Evolutionary conservation across 768 basidiomycete species (phyloP).

Genomic region (Fistulinella prunicolor): DNA sequence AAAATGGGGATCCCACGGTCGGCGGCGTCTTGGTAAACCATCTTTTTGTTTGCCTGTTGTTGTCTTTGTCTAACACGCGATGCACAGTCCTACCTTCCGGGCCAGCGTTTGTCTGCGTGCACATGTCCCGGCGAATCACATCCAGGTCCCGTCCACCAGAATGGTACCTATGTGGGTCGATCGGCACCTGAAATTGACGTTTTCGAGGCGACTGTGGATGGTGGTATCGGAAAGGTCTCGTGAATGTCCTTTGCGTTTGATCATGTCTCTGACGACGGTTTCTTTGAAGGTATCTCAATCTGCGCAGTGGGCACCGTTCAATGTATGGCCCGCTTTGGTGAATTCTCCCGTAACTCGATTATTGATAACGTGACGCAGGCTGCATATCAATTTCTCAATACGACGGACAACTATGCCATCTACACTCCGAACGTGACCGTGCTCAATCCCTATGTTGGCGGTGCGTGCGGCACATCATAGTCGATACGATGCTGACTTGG

Average conservation of each 20-base stretch:
- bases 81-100: conserved; percentile 45
- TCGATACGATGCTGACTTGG: conserved; percentile 3
- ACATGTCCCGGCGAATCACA: conserved; percentile 58
- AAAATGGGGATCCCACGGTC: conserved; percentile 36
- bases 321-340: conserved; percentile 28
- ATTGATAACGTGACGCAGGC: conserved; percentile 32
- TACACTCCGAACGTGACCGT: conserved; percentile 36
- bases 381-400: conserved; percentile 41
- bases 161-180: conserved; percentile 52
- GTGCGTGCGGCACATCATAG: conserved; percentile 16
- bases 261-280: conserved; percentile 9
- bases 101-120: conserved; percentile 56
- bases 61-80: conserved; percentile 7
- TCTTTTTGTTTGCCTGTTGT: not conserved
- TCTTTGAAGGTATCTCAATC: conserved; percentile 48
- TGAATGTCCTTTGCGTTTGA: conserved; percentile 2
- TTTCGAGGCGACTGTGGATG: conserved; percentile 46
- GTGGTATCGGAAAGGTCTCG: conserved; percentile 34
- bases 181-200: conserved; percentile 61
- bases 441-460: conserved; percentile 46
- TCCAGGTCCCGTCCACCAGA: conserved; percentile 48
- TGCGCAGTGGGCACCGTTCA: conserved; percentile 42
- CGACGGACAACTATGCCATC: conserved; percentile 33
- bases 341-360: not conserved
- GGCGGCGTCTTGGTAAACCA: conserved; percentile 24